These are phyloP conservation scores for Ogataea salicorniae DNA, from an alignment of 805 yeast species.

Conservation along the genomic window DNA sequence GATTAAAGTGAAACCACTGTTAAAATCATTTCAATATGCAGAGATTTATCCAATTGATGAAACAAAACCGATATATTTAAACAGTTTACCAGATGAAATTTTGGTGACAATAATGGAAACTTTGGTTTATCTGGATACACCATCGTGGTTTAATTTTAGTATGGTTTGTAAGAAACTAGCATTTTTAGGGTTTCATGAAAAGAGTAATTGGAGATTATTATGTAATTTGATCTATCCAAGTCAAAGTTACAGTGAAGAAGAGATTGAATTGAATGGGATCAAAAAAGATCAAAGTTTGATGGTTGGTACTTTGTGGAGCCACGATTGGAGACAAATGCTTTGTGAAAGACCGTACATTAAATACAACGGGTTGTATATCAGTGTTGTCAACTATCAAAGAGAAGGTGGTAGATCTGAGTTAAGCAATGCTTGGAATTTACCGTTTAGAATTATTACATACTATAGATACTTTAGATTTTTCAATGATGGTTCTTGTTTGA, in stretches of 20 bases:
- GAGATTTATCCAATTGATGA: constrained; percentile 25
- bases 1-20: constrained; percentile 38
- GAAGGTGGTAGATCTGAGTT: constrained; percentile 74
- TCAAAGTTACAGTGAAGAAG: constrained; percentile 47
- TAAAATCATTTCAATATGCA: constrained; percentile 33
- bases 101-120: constrained; percentile 45
- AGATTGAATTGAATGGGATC: constrained; percentile 34
- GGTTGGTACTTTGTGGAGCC: constrained; percentile 36
- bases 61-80: constrained; percentile 37
- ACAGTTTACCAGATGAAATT: constrained; percentile 53
- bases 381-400: constrained; percentile 77
- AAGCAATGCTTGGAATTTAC: constrained; percentile 63
- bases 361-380: constrained; percentile 78
- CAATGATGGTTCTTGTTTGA: constrained; percentile 69
- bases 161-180: constrained; percentile 55
- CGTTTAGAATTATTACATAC: constrained; percentile 80
- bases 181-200: constrained; percentile 48
- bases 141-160: constrained; percentile 60
- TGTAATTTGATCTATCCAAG: constrained; percentile 46
- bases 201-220: constrained; percentile 45
- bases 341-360: constrained; percentile 69
- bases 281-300: constrained; percentile 30
- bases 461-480: constrained; percentile 80
- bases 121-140: constrained; percentile 45
- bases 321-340: constrained; percentile 48